These are phyloP conservation scores for Penicillium sp. DNA, from an alignment of 2,329 filamentous ascomycete species.

Conservation along the genomic window DNA sequence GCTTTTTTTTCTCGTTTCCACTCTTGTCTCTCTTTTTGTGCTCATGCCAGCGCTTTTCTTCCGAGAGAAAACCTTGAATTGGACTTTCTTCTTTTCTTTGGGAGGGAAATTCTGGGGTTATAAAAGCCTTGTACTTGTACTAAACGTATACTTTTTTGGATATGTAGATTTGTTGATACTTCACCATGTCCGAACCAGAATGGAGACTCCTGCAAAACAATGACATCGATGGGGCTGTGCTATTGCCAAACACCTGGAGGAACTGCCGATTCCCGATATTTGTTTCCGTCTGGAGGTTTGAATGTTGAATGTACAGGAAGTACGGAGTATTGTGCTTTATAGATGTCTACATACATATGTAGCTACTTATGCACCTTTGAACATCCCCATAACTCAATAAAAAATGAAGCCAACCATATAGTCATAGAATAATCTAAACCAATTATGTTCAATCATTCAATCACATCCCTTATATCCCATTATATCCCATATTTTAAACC, in stretches of 20 bases:
- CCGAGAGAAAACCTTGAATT: not conserved
- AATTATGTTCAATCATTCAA: not conserved
- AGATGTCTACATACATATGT: not conserved
- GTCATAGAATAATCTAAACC: not conserved
- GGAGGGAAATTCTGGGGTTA: not conserved
- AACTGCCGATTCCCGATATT: not conserved
- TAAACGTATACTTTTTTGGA: not conserved
- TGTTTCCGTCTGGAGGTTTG: not conserved
- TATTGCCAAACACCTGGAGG: constrained; percentile 4
- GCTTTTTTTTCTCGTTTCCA: constrained; percentile 4
- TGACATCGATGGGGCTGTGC: constrained; percentile 15
- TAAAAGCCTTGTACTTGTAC: not conserved
- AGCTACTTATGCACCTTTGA: not conserved
- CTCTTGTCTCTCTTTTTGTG: not conserved
- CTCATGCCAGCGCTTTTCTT: not conserved
- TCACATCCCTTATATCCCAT: too few species aligned
- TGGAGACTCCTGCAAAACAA: not conserved
- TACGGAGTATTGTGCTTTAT: not conserved
- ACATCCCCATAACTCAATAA: not conserved
- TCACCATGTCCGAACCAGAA: not conserved
- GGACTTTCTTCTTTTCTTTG: not conserved
- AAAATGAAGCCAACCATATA: not conserved
- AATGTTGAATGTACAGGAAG: not conserved
- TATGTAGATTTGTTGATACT: not conserved
- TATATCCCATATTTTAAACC: not conserved